Percentiles rank a stretch among this genome's conserved stretches.
These are phyloP conservation scores for Sporisorium reilianum DNA, from an alignment of 1,284 basidiomycete species.

Conservation along the genomic window DNA sequence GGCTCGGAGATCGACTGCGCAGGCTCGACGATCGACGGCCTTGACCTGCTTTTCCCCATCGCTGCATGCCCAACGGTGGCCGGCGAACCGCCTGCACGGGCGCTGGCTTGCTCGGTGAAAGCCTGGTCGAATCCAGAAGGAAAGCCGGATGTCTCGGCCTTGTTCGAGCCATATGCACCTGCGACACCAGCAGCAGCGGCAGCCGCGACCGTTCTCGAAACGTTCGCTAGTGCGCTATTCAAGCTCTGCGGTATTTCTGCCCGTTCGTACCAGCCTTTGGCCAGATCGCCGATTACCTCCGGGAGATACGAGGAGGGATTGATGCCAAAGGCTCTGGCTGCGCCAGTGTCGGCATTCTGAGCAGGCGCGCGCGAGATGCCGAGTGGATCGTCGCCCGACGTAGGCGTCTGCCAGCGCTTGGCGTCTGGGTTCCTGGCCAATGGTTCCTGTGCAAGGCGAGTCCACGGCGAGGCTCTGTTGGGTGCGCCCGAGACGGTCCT, in stretches of 20 bases:
- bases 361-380: conserved; percentile 13
- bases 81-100: conserved; percentile 10
- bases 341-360: conserved; percentile 6
- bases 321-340: conserved; percentile 35
- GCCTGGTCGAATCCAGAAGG: conserved; percentile 45
- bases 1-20: background rate
- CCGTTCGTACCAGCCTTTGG: conserved; percentile 58
- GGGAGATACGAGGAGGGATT: conserved; percentile 49
- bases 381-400: conserved; percentile 14
- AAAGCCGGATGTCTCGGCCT: conserved; percentile 31
- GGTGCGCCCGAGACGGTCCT: conserved; percentile 9
- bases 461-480: conserved; percentile 29
- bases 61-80: conserved; percentile 30
- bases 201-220: conserved; percentile 52
- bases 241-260: conserved; percentile 50
- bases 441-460: conserved; percentile 14
- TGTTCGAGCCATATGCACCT: conserved; percentile 22
- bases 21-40: conserved; percentile 6
- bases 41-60: conserved; percentile 4
- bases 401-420: conserved; percentile 17
- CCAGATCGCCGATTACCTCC: conserved; percentile 56
- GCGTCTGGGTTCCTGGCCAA: background rate
- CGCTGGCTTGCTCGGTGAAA: conserved; percentile 24
- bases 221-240: conserved; percentile 51
- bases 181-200: conserved; percentile 35